Conservation (phyloP, 192 early-diverging fungal species). For the Rhizophagus prolifer region DNA sequence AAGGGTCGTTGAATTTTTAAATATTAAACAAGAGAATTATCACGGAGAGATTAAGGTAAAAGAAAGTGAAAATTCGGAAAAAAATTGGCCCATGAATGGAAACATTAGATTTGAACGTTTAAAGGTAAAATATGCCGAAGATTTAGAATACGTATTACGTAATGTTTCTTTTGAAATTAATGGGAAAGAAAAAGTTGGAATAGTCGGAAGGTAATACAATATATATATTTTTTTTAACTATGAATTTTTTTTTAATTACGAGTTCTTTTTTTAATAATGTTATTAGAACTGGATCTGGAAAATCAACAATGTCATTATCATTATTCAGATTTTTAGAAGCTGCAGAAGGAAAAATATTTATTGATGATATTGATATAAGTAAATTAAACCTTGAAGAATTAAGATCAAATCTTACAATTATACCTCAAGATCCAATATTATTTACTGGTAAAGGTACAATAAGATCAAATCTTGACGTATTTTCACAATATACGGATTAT, state of each 20-base stretch:
- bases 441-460: conserved; percentile 59
- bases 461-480: conserved; percentile 80
- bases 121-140: conserved; percentile 77
- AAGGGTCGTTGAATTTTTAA: conserved; percentile 77
- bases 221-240: too few relatives aligned
- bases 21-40: conserved; percentile 72
- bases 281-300: conserved; percentile 58
- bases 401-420: conserved; percentile 68
- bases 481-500: conserved; percentile 63
- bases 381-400: conserved; percentile 72
- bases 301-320: conserved; percentile 74
- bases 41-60: conserved; percentile 51
- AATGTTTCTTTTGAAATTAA: conserved; percentile 69
- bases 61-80: conserved; percentile 40
- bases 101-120: conserved; percentile 68
- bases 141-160: conserved; percentile 73
- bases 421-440: conserved; percentile 76
- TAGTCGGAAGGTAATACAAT: conserved; percentile 68
- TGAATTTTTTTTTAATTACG: background rate
- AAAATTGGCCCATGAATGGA: conserved; percentile 70
- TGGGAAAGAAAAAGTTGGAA: conserved; percentile 78
- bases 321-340: conserved; percentile 85
- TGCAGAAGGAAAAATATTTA: conserved; percentile 60
- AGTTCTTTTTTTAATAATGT: background rate
- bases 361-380: conserved; percentile 81